phyloP scores from a whole-genome alignment of 495 filamentous ascomycete species.

The Penicillium parvum region DNA sequence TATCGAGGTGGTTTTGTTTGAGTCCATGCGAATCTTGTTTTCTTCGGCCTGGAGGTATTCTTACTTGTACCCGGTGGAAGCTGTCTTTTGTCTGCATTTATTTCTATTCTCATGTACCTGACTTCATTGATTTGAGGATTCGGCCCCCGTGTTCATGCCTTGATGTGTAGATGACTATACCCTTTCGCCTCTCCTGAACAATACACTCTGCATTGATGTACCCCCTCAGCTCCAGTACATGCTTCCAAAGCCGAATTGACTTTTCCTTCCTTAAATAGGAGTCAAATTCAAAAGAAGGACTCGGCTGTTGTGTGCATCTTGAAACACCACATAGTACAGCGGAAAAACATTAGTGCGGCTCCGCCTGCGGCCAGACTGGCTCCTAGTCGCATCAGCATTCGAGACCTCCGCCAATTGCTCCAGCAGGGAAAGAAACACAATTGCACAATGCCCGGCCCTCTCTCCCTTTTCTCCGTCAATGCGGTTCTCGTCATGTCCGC shows the following conservation, averaged over 20 bases:
- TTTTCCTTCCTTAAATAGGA: too few species aligned
- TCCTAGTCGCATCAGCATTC: conserved; percentile 33
- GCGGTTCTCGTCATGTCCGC: conserved; percentile 87
- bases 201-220: background rate
- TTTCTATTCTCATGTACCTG: background rate
- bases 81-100: too few species aligned
- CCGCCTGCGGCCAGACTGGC: conserved; percentile 36
- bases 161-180: conserved; percentile 2
- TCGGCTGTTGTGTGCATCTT: background rate
- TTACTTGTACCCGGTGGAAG: too few species aligned
- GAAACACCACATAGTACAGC: background rate
- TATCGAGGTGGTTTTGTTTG: conserved; percentile 12
- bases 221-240: too few species aligned
- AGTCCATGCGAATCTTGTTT: conserved; percentile 3
- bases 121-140: too few species aligned
- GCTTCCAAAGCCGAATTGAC: too few species aligned
- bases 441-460: conserved; percentile 40
- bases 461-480: conserved; percentile 89
- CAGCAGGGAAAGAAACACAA: conserved; percentile 9
- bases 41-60: too few species aligned
- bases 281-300: too few species aligned
- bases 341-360: conserved; percentile 39
- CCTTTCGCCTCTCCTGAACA: too few species aligned
- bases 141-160: too few species aligned
- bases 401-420: conserved; percentile 11